Base-by-base conservation (phyloP, 495 filamentous ascomycete genomes). In the Aspergillus baeticus region DNA sequence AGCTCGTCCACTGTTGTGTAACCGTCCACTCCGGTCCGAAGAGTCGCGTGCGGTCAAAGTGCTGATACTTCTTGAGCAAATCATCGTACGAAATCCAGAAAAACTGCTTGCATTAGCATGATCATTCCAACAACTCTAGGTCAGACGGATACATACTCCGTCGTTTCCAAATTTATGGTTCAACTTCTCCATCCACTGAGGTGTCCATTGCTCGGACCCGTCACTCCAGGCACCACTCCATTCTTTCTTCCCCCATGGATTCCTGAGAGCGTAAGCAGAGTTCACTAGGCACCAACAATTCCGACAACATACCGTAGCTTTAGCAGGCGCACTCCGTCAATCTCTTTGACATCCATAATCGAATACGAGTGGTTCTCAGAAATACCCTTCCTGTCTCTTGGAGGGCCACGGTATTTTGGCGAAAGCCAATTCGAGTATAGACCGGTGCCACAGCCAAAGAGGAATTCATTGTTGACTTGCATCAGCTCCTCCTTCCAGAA, bases 401-500 rank as follows among this genome's bases (percentile, higher is more conserved):
- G 71, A 31, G 69, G 72, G 3, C 73, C 72, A 13, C 60, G 57
- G 46, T 72, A 70, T 15, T 61, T 64, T 1, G 69, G 68, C 17
- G 76, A 67, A 72, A 81, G 59, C 81, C 84, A 74, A 69, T 71
- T 80, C 46, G 71, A 83, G 20, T 84, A 86, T 13, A 84, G 64
- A 2, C 87, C 87, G 2, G 87, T 90, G 2, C 80, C 83, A 62
- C 90, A 94, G 35, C 90, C 89, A 73, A 96, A 98, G 14, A 98
- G 74, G 61, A 94, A 96, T 50, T 92, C 84, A 48, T 91, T 72
- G 67, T 96, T 96, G 53, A 92, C 91, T 57, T 88, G 85, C 71
- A 88, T 80, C 10, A 97, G 76, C 67, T 95, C 89, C 22, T 96
- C 85, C 2, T 77, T 84, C 93, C 93, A 98, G 67, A 97, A 96